Evolutionary conservation across 1,284 basidiomycete genomes (phyloP), one percentile per base, ranked within the genome.

Genomic region (Takashimella koratensis): DNA sequence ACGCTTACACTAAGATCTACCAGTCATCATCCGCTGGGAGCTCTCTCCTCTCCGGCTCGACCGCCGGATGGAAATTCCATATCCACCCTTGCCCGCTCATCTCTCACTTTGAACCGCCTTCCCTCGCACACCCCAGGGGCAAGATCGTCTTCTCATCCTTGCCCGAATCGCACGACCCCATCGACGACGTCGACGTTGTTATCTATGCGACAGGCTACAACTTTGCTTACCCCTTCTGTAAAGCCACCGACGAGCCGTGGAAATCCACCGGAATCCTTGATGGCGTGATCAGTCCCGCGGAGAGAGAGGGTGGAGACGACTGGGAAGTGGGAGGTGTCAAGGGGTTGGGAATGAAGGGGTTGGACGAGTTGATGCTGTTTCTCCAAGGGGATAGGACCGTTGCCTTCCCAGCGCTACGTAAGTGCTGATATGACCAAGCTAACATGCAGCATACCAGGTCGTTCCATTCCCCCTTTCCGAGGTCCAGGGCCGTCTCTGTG

Each of bases 121-220:
- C 51, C 4, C n/a, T 44, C 2, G 43, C 41, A 4, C n/a, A 57
- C n/a, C 43, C 53, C 4, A 59, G 55, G 1, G 62, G 66, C 3
- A 47, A 16, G 43, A 62, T 23, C 25, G 45, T 49, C 13, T 36
- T 36, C 30, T 36, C 30, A 16, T 8, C 8, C 16, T 36, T 16
- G 16, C 30, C 30, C 16, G 30, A 36, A 36, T 36, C 30, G 30
- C 43, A 30, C 6, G 46, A 16, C 1, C 45, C 26, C 2, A 41
- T 76, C 5, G 41, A 54, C 0, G 67, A 66, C 16, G 62, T 78
- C 11, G 75, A 78, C 42, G 54, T 63, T 1, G 72, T 79, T 54
- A 69, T 78, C 45, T 79, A 73, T 54, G 78, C 77, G 3, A 79
- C 78, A 0, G 78, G 78, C 10, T 79, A 79, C 57, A 66, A 71